These are phyloP conservation scores for Jimgerdemannia flammicorona DNA, from an alignment of 192 early-diverging fungal genomes.

Conservation along the genomic window DNA sequence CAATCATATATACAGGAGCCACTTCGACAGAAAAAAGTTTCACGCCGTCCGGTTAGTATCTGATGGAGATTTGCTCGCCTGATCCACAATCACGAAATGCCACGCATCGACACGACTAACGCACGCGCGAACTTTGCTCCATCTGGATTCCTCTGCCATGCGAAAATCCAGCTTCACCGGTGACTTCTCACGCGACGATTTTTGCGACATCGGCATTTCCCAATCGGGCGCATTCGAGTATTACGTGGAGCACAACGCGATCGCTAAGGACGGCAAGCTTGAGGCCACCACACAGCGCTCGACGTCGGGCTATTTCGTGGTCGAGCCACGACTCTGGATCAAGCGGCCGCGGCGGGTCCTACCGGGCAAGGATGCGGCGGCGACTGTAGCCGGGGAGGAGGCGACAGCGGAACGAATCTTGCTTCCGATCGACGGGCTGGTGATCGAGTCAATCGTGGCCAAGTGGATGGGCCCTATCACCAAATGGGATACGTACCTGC, in stretches of 20 bases:
- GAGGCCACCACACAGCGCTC: slow-evolving; percentile 22
- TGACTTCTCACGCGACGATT: slow-evolving; percentile 54
- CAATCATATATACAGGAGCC: slow-evolving; percentile 4
- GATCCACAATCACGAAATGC: no score
- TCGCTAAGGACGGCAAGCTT: background rate
- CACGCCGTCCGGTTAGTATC: slow-evolving; percentile 31
- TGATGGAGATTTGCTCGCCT: no score
- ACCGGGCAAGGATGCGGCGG: background rate
- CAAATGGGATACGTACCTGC: slow-evolving; percentile 72
- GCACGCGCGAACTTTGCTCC: no score
- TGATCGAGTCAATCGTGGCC: slow-evolving; percentile 87
- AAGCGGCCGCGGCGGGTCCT: slow-evolving; percentile 14
- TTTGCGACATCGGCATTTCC: slow-evolving; percentile 59
- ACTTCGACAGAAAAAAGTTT: slow-evolving; percentile 39
- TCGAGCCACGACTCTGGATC: slow-evolving; percentile 81
- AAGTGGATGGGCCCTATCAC: slow-evolving; percentile 92
- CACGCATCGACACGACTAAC: no score
- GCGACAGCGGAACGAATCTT: slow-evolving; percentile 18
- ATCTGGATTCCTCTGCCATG: no score
- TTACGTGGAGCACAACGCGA: slow-evolving; percentile 61
- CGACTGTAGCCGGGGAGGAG: slow-evolving; percentile 13
- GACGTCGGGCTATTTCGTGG: slow-evolving; percentile 67
- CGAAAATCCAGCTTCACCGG: slow-evolving; percentile 22
- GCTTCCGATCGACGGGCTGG: slow-evolving; percentile 86
- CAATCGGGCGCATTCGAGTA: slow-evolving; percentile 87